Evolutionary conservation across 257 asterid species (phyloP), one percentile per base, ranked within the genome.

Genomic region (Scutellaria galericulata): DNA sequence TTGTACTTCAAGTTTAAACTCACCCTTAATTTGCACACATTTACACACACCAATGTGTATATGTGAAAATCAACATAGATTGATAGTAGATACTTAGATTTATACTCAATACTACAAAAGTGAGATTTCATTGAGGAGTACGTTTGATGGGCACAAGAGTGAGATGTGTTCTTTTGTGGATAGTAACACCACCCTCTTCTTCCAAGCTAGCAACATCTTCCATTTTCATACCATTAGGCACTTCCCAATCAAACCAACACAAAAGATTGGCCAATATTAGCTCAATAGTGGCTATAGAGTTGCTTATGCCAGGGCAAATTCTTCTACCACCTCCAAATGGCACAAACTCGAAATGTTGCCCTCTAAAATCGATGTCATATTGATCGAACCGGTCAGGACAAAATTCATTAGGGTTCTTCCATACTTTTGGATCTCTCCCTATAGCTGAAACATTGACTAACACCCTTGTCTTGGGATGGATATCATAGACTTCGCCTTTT

Each of bases 301-400:
- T 54, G 48, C 15, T 65, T 42, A 67, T 66, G 8, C 64, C 78
- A 0, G 77, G 75, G 48, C 80, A 66, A 11, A 55, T 18, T 51
- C 82, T 62, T 37, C 77, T 59, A 2, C 84, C 84, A 40, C 65
- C 78, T 22, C 84, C 84, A 46, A 80, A 80, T 8, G 81, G 71
- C 61, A 79, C 10, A 7, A 79, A 64, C 74, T 77, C 82, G 50
- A 66, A 76, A 48, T 80, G 56, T 31, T 22, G 74, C 53, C 84
- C 82, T 39, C 67, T 24, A n/a, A 72, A 72, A 47, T 72, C 79
- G 4, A 69, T 7, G 1, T 53, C 73, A 44, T 12, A 40, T 7
- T 55, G 47, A 24, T 39, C 46, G 31, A 79, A 79, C 53, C 80
- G 50, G 12, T 74, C 80, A 0, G 77, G 77, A 40, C 45, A 44